These are phyloP conservation scores for Hysterangium stoloniferum DNA, from an alignment of 768 basidiomycete species.

Conservation along the genomic window DNA sequence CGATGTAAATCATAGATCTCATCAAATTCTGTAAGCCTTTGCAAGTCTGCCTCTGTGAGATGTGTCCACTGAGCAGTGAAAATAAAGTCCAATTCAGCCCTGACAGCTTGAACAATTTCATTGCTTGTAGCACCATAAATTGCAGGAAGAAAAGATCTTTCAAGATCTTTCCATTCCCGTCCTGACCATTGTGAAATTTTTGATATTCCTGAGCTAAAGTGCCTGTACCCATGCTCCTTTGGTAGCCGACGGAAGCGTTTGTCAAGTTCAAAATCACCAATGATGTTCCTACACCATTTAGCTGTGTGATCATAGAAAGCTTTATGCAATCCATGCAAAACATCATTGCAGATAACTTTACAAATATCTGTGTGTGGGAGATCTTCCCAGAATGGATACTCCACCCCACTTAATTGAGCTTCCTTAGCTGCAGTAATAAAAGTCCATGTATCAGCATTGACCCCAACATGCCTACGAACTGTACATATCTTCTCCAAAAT, in stretches of 20 bases:
- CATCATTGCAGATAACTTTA: neutral
- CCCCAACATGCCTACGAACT: neutral
- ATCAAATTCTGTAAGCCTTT: constrained; percentile 18
- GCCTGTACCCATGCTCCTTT: constrained; percentile 24
- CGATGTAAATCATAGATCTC: constrained; percentile 23
- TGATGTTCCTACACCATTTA: constrained; percentile 18
- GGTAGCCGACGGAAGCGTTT: constrained; percentile 26
- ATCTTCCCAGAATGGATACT: constrained; percentile 13
- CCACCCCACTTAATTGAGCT: neutral
- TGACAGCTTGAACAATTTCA: constrained; percentile 19
- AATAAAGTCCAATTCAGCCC: constrained; percentile 28
- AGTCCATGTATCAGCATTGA: neutral
- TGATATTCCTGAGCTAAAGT: constrained; percentile 38
- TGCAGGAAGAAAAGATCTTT: constrained; percentile 21
- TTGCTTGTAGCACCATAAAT: constrained; percentile 10
- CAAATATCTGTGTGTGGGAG: constrained; percentile 14
- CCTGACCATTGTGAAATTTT: constrained; percentile 36
- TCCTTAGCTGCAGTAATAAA: neutral
- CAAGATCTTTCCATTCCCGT: constrained; percentile 30
- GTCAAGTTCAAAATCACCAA: constrained; percentile 30
- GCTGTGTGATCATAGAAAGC: constrained; percentile 14
- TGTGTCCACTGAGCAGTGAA: constrained; percentile 19
- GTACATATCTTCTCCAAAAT: constrained; percentile 1
- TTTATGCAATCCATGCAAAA: constrained; percentile 8
- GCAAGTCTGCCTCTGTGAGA: neutral